Evolutionary conservation across 169 alveolate genomes (phyloP), one percentile per base, ranked within the genome.

Genomic region (Cryptosporidium andersoni): DNA sequence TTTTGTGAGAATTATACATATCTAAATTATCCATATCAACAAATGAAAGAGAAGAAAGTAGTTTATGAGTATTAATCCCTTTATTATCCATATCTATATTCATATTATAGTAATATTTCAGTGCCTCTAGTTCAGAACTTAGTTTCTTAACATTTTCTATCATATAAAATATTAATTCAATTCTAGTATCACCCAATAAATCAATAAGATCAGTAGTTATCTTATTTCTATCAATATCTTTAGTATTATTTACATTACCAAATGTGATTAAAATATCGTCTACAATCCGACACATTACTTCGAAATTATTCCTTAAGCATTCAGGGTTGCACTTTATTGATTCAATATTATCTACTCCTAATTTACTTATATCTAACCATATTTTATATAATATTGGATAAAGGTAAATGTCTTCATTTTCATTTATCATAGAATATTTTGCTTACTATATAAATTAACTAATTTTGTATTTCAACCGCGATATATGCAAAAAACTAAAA

Each of bases 161-260:
- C 39, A 74, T 34, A 4, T n/a, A 25, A 55, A 36, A 58, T 11
- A 43, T 58, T 6, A 74, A 39, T 43, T 58, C 42, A 7, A 34
- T 58, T 14, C 85, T 52, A 1, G 55, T 51, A 7, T 74, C 64
- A 34, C 85, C 85, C 4, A 74, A 74, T 43, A 74, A 58, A 43
- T 74, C 85, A 47, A 74, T 74, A 9, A 42, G 40, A 7, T 74
- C 85, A 45, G 51, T 12, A 1, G 60, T 48, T 40, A 74, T 45
- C 6, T 58, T 48, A 43, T 74, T 60, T n/a, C 55, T 74, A 3
- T 64, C 52, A 39, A 43, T 39, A 43, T 56, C 85, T 43, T 47
- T 3, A 25, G n/a, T 12, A 12, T 12, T 12, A 3, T n/a, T 37
- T 5, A 60, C 64, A 25, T 42, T 16, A 55, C 25, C 43, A 1